Evolutionary conservation across 2,329 filamentous ascomycete species (phyloP).

Genomic region (Neonectria sp.): DNA sequence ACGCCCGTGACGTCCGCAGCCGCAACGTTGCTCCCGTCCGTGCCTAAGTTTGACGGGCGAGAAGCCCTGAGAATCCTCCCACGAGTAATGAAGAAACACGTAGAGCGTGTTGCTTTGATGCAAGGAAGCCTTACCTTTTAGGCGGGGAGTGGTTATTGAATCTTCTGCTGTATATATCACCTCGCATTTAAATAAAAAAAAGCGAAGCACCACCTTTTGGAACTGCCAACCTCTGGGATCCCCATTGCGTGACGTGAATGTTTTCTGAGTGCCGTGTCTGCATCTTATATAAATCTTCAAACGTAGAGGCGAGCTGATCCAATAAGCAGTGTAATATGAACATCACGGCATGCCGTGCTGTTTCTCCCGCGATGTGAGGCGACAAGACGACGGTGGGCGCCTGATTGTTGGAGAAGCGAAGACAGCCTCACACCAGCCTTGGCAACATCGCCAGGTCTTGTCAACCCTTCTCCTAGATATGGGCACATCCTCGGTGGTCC

Average conservation of each 20-base stretch:
- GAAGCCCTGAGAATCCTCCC: conserved; percentile 10
- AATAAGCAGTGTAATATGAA: background rate
- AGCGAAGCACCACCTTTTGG: conserved; percentile 11
- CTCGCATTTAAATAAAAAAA: conserved; percentile 37
- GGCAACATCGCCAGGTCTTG: background rate
- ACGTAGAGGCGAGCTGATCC: background rate
- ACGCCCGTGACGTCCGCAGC: background rate
- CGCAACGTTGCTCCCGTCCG: background rate
- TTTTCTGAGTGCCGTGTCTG: background rate
- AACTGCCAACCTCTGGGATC: background rate
- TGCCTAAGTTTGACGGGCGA: conserved; percentile 3
- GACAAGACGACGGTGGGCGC: background rate
- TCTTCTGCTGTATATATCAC: conserved; percentile 50
- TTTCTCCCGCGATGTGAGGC: background rate
- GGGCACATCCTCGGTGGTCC: background rate
- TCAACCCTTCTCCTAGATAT: background rate
- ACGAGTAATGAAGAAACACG: conserved; percentile 28
- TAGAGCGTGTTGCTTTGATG: conserved; percentile 36
- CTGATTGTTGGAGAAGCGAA: background rate
- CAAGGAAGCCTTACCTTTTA: conserved; percentile 34
- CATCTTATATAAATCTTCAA: background rate
- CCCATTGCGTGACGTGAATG: background rate
- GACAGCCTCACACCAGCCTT: background rate
- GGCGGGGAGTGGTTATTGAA: conserved; percentile 39
- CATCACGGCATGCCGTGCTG: background rate